phyloP scores from a whole-genome alignment of 169 alveolate species.

The Plasmodium cynomolgi region DNA sequence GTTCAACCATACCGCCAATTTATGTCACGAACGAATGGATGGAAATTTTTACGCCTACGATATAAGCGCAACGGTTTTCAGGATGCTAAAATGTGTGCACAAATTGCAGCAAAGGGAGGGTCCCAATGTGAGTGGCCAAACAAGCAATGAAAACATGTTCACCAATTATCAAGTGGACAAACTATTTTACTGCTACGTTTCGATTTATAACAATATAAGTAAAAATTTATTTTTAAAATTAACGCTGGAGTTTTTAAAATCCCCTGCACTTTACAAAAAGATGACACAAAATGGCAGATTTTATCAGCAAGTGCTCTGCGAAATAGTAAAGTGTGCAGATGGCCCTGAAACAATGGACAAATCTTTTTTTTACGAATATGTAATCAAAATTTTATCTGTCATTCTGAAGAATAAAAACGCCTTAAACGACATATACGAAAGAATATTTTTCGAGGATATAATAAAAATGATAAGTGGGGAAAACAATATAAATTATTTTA shows the following conservation, averaged over 20 bases:
- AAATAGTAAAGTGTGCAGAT: slow-evolving; percentile 24
- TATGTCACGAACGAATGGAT: slow-evolving; percentile 60
- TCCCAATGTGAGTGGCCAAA: not conserved
- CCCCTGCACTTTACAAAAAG: slow-evolving; percentile 17
- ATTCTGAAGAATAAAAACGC: slow-evolving; percentile 15
- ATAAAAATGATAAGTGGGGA: slow-evolving; percentile 29
- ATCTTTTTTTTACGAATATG: slow-evolving; percentile 19
- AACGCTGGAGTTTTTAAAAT: slow-evolving; percentile 33
- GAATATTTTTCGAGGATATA: slow-evolving; percentile 34
- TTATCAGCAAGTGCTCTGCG: slow-evolving; percentile 40
- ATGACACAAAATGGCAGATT: slow-evolving; percentile 17
- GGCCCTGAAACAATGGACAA: slow-evolving; percentile 22
- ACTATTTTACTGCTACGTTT: slow-evolving; percentile 57
- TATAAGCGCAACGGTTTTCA: slow-evolving; percentile 34
- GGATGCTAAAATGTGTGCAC: slow-evolving; percentile 55
- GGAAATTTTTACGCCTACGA: slow-evolving; percentile 27
- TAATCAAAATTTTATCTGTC: slow-evolving; percentile 40
- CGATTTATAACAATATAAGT: slow-evolving; percentile 32
- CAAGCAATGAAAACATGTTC: not conserved
- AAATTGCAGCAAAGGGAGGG: slow-evolving; percentile 28
- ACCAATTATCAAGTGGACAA: slow-evolving; percentile 35
- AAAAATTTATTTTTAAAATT: slow-evolving; percentile 51
- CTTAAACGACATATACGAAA: slow-evolving; percentile 33
- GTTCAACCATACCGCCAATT: slow-evolving; percentile 38
- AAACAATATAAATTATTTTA: slow-evolving; percentile 28